phyloP scores from a whole-genome alignment of 345 rosid genomes.

The Ricinus communis region DNA sequence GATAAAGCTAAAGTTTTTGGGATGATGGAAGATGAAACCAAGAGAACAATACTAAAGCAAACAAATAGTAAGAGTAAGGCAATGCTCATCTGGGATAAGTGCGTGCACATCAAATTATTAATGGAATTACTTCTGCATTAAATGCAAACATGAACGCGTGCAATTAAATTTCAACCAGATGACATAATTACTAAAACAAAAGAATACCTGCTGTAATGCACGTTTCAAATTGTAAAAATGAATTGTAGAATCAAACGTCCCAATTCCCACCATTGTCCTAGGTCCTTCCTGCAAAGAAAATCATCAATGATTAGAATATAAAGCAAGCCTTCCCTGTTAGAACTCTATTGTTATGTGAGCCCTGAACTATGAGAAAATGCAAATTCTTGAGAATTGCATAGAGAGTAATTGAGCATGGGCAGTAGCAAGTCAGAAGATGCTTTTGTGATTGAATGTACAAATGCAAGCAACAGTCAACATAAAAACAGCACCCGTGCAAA shows the following conservation, averaged over 20 bases:
- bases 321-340: background rate
- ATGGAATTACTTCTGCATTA: background rate
- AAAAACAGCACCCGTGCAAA: background rate
- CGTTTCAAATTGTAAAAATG: conserved; percentile 95
- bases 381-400: background rate
- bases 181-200: background rate
- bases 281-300: conserved; percentile 82
- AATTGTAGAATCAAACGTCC: conserved; percentile 92
- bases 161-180: background rate
- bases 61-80: too few relatives aligned
- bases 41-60: too few relatives aligned
- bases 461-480: conserved; percentile 9
- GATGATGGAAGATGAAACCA: background rate
- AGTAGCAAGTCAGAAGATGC: background rate
- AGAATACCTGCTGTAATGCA: conserved; percentile 66
- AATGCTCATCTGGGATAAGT: background rate
- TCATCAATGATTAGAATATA: background rate
- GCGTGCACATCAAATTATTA: background rate
- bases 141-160: too few relatives aligned
- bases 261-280: conserved; percentile 94
- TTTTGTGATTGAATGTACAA: too few relatives aligned
- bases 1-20: background rate
- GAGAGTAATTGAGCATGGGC: background rate
- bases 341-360: background rate
- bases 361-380: background rate